Percentiles rank a stretch among this genome's conserved stretches.
These are phyloP conservation scores for Balakata baccata DNA, from an alignment of 345 rosid genomes.

Conservation along the genomic window DNA sequence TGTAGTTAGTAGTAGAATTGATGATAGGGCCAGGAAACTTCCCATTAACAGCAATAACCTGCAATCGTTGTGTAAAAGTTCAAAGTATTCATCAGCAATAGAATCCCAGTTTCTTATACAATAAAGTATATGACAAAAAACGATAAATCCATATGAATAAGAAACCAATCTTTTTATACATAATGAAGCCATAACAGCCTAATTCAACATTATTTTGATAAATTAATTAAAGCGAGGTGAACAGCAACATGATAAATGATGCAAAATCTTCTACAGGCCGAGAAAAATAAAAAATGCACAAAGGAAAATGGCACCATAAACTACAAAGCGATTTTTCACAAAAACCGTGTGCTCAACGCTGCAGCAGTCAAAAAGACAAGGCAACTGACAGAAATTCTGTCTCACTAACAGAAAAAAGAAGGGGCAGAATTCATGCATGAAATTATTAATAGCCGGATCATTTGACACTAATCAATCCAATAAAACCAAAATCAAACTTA, in stretches of 20 bases:
- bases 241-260: neutral
- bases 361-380: neutral
- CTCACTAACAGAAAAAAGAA: neutral
- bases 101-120: neutral
- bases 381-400: neutral
- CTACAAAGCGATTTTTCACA: neutral
- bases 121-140: neutral
- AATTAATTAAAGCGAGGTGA: neutral
- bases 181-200: neutral
- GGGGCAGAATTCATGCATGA: neutral
- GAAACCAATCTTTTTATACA: neutral
- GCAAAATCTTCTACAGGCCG: neutral
- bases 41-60: constrained; percentile 83
- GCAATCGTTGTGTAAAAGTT: constrained; percentile 19
- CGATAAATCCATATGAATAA: neutral
- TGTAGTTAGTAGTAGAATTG: constrained; percentile 74
- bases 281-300: neutral
- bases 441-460: neutral
- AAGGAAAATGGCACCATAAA: neutral
- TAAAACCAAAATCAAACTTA: neutral
- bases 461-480: neutral
- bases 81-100: neutral
- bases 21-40: constrained; percentile 72
- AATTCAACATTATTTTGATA: neutral
- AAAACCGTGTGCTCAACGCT: neutral